Conservation (phyloP, 352 stramenopile genomes). For the Albugo laibachii region DNA sequence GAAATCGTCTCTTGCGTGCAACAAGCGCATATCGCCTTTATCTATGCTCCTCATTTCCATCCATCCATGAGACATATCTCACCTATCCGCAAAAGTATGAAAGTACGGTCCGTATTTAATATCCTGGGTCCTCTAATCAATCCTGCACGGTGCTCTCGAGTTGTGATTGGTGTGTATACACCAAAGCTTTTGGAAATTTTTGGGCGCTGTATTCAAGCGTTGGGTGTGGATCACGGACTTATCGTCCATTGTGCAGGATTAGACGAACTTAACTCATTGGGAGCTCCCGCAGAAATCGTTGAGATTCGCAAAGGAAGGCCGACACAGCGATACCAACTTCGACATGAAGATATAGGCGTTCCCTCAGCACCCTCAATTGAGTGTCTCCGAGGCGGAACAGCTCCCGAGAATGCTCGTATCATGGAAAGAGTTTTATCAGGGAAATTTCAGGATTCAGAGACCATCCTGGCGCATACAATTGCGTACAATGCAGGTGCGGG, state of each 20-base stretch:
- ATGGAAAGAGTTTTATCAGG: conserved; percentile 65
- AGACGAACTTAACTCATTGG: conserved; percentile 97
- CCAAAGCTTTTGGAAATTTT: conserved; percentile 80
- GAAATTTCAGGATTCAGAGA: conserved; percentile 64
- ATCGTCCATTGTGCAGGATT: conserved; percentile 96
- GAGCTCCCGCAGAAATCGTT: conserved; percentile 45
- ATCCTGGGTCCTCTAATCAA: conserved; percentile 97
- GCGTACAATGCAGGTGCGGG: conserved; percentile 95
- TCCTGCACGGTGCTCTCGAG: conserved; percentile 83
- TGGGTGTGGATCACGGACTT: conserved; percentile 93
- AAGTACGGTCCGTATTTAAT: conserved; percentile 95
- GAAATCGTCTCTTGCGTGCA: conserved; percentile 87
- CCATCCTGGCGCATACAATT: conserved; percentile 93
- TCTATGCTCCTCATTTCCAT: conserved; percentile 95
- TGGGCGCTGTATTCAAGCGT: conserved; percentile 62
- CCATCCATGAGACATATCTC: conserved; percentile 90
- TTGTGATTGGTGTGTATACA: conserved; percentile 98
- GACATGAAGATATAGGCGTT: conserved; percentile 79
- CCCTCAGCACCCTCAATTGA: conserved; percentile 71
- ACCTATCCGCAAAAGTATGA: conserved; percentile 90
- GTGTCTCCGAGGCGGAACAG: conserved; percentile 91
- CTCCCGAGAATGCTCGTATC: conserved; percentile 89
- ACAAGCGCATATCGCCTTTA: conserved; percentile 89
- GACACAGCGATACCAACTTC: conserved; percentile 30
- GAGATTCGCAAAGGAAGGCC: conserved; percentile 32